phyloP scores from a whole-genome alignment of 164 flowering plant species.

The Vitis cinerea region DNA sequence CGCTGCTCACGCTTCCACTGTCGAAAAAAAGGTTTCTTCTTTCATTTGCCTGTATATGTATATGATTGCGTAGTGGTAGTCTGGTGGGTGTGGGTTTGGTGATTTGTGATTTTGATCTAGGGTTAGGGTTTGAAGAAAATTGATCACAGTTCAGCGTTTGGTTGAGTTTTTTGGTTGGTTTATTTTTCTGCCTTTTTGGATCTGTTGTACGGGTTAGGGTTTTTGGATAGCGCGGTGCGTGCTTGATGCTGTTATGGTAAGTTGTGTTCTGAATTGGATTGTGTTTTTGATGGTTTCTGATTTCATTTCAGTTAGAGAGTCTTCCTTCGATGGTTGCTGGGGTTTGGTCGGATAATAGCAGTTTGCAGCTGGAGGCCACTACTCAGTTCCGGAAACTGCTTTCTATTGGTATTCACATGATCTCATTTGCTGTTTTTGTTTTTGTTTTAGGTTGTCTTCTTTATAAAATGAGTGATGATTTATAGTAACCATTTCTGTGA shows the following conservation, averaged over 20 bases:
- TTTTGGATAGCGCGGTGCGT: not conserved
- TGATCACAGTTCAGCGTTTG: not conserved
- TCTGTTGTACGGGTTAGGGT: not conserved
- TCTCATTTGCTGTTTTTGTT: not conserved
- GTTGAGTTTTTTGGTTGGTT: not conserved
- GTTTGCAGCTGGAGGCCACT: conserved; percentile 78
- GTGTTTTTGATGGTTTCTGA: not conserved
- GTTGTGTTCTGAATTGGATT: not conserved
- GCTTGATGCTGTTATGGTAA: not conserved
- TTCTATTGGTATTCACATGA: conserved; percentile 53
- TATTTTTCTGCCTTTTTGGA: not conserved
- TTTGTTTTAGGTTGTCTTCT: not conserved
- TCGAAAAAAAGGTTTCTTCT: conserved; percentile 50
- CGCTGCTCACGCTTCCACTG: conserved; percentile 31
- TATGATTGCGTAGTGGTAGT: not conserved
- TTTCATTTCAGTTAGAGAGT: conserved; percentile 54
- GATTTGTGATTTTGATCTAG: not conserved
- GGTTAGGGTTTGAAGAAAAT: conserved; percentile 4
- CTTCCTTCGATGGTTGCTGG: conserved; percentile 76
- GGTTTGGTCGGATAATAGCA: conserved; percentile 48
- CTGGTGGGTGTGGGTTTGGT: no score
- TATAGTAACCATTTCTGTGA: not conserved
- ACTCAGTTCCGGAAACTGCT: conserved; percentile 78
- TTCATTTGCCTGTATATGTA: not conserved
- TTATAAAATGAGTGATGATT: not conserved